Conservation (phyloP, 176 grass and related monocot species). For the Triticum dicoccoides region DNA sequence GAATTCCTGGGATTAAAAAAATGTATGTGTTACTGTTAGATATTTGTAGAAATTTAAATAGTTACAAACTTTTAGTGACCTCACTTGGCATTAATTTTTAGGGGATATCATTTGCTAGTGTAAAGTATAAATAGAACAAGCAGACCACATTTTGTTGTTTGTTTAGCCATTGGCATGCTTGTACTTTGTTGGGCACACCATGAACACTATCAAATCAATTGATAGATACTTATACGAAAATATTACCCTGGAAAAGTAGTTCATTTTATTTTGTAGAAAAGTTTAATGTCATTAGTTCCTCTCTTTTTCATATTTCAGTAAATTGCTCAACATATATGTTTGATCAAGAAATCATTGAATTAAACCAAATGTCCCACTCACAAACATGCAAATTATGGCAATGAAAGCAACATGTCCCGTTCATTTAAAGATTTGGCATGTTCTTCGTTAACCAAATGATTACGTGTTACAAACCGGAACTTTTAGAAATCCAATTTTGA, state of each 20-base stretch:
- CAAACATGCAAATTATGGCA: no score
- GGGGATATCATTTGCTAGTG: not conserved
- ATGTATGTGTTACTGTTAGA: not conserved
- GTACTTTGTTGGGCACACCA: not conserved
- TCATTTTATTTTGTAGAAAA: not conserved
- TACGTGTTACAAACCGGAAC: no score
- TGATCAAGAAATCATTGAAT: not conserved
- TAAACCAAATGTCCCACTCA: no score
- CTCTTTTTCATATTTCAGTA: not conserved
- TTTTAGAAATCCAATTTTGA: no score
- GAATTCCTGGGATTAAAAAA: constrained; percentile 22
- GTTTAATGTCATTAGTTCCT: no score
- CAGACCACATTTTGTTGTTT: no score
- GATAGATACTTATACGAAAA: not conserved
- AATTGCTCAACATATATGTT: not conserved
- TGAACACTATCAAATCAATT: not conserved
- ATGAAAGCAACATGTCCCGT: no score
- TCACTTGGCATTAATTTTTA: not conserved
- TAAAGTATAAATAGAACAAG: not conserved
- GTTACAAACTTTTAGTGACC: no score
- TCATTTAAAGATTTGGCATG: no score
- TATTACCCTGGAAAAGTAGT: not conserved
- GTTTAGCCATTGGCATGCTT: no score
- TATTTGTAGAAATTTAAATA: not conserved
- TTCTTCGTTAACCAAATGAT: no score